Base-by-base conservation (phyloP, 169 alveolate species). In the Eimeria tenella region DNA sequence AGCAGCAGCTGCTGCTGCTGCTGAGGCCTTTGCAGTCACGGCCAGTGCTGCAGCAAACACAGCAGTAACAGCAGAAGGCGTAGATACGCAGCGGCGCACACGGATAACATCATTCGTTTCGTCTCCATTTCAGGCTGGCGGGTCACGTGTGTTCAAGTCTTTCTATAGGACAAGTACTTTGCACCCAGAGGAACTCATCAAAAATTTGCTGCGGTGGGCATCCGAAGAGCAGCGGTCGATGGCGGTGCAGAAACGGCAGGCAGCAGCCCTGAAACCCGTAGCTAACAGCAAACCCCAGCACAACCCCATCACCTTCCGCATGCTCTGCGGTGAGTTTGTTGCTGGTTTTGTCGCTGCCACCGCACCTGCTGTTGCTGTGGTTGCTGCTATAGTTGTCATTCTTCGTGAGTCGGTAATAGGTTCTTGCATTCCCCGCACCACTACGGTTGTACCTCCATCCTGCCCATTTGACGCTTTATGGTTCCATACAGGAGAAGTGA, bases 271-370 rank as follows among this genome's bases (percentile, higher is more conserved):
- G 2, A 31, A 31, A 31, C 42, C 42, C 42, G 68, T 58, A 10
- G 68, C 21, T 17, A 58, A 17, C 21, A 10, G 3, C 68, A n/a
- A 13, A 11, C 31, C 31, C n/a, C 49, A 11, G n/a, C n/a, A 11
- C 77, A 68, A 68, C 31, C 77, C 77, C 77, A 68, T 68, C 77
- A 68, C 77, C n/a, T 68, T 68, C 31, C 77, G 77, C n/a, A 68
- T 68, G 77, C 31, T 68, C 9, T 68, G 77, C 31, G 77, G 77
- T 68, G 49, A 68, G 77, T 10, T n/a, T 11, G 42, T 31, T 31
- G 42, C 42, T 31, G 42, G 42, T 31, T 31, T 31, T 31, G 42
- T 31, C 42, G 42, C 42, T 31, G 42, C 42, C 42, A 31, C 42
- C 42, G 0, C 42, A 2, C 42, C 42, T 31, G 2, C 42, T 31